Conservation (phyloP, 2,329 filamentous ascomycete genomes). For the Microcyclospora pomicola region DNA sequence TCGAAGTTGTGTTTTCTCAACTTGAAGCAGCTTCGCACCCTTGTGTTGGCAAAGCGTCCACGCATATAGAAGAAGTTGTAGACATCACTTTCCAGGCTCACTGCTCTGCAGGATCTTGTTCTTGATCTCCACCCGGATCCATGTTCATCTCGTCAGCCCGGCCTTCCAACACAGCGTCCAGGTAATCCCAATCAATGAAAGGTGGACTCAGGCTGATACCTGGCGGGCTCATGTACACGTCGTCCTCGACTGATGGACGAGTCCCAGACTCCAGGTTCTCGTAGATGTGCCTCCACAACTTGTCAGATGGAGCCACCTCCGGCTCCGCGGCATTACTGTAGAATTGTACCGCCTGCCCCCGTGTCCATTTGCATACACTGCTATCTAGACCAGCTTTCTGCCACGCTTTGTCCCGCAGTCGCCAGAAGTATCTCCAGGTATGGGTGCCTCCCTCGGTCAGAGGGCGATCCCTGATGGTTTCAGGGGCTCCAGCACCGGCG, state of each 20-base stretch:
- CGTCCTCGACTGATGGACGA: no score
- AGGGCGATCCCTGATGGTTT: conserved; percentile 1
- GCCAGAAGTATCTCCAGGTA: conserved; percentile 1
- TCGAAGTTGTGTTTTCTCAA: no score
- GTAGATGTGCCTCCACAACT: no score
- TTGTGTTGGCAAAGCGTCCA: no score
- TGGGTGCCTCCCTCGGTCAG: conserved; percentile 1
- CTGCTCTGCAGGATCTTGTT: no score
- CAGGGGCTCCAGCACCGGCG: not conserved
- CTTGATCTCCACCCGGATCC: no score
- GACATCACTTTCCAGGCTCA: no score
- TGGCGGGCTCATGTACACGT: no score
- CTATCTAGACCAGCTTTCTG: conserved; percentile 1
- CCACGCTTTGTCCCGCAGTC: conserved; percentile 1
- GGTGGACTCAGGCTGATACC: not conserved
- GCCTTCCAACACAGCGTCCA: conserved; percentile 1
- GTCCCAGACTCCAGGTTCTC: no score
- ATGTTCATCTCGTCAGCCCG: no score
- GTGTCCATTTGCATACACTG: not conserved
- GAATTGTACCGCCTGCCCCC: conserved; percentile 1
- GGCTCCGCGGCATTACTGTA: not conserved
- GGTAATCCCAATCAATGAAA: conserved; percentile 1
- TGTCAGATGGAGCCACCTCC: not conserved
- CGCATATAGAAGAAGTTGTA: no score
- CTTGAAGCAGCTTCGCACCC: no score